Percentiles rank a stretch among this genome's conserved stretches.
phyloP scores from a whole-genome alignment of 768 basidiomycete genomes.

The Daedalea quercina region DNA sequence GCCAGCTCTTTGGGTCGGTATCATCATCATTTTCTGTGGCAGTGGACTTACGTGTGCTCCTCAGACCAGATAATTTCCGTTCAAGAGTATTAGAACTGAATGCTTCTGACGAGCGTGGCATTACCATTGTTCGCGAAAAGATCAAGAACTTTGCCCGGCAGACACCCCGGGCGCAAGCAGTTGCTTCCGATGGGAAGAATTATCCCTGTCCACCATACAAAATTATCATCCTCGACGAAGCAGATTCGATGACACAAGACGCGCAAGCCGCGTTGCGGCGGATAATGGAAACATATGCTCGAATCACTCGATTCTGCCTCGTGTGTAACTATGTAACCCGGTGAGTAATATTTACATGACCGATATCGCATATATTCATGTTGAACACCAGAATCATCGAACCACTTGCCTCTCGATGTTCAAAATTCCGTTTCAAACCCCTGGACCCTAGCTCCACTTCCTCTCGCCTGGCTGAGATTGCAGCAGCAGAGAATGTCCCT shows the following conservation, averaged over 20 bases:
- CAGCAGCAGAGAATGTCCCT: slow-evolving; percentile 61
- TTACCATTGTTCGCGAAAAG: slow-evolving; percentile 94
- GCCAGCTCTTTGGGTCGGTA: slow-evolving; percentile 89
- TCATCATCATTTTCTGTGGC: background rate
- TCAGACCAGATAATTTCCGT: slow-evolving; percentile 89
- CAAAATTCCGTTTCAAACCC: slow-evolving; percentile 97
- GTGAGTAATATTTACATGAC: slow-evolving; percentile 35
- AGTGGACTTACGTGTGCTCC: background rate
- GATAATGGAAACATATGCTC: slow-evolving; percentile 99
- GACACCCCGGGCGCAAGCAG: slow-evolving; percentile 73
- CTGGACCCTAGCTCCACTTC: slow-evolving; percentile 75
- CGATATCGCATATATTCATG: background rate
- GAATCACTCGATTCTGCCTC: slow-evolving; percentile 95
- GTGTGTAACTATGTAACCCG: slow-evolving; percentile 99
- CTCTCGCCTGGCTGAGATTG: slow-evolving; percentile 73
- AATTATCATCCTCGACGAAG: slow-evolving; percentile 97
- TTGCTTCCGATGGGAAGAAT: slow-evolving; percentile 66
- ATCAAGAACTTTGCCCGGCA: slow-evolving; percentile 97
- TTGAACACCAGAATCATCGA: slow-evolving; percentile 80
- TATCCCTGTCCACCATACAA: slow-evolving; percentile 99
- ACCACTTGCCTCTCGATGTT: slow-evolving; percentile 96
- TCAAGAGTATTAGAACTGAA: slow-evolving; percentile 94
- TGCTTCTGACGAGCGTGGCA: slow-evolving; percentile 98
- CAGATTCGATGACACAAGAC: slow-evolving; percentile 99
- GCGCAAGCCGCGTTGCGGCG: slow-evolving; percentile 93